Evolutionary conservation across 441 rosid species (phyloP), one percentile per base, ranked within the genome.

Genomic region (Lepidium campestre): DNA sequence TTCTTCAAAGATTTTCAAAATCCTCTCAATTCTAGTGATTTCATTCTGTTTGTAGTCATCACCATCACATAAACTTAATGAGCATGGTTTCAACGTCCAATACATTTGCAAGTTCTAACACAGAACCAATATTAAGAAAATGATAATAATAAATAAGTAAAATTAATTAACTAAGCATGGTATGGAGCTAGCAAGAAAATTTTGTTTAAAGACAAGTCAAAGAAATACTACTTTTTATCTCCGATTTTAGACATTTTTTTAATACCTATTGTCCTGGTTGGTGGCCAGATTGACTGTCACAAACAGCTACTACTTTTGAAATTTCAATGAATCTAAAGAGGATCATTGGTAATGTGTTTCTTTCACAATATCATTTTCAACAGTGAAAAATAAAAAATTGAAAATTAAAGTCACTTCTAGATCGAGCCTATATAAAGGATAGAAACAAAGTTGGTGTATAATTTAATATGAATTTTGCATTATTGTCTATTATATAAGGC

Each of bases 171-270:
- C 6, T 25, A 27, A 17, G 27, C 3, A 23, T 37, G 9, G 10
- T 29, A 34, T 32, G 42, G 34, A 67, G 23, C 27, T 22, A 58
- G 17, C 25, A 32, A 23, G 3, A 23, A 40, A 29, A 6, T 25
- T 23, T 70, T 55, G 31, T 54, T 29, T 35, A 15, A 46, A 14
- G 48, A 65, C 11, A 65, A 72, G 76, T 72, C 76, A 72, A 72
- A 72, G 23, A 27, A 13, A 25, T 41, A 72, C 61, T 65, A 49
- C 65, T 32, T 25, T 7, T 57, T 20, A 19, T 48, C 23, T 17
- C 34, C 23, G 3, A 12, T 12, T 20, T 48, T 7, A 18, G 50
- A 19, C 36, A 10, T 4, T 32, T n/a, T 58, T 22, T 35, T n/a
- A 25, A 36, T 37, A 55, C 50, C 53, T 11, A 11, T 12, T 18